Evolutionary conservation across 164 flowering plant species (phyloP).

Genomic region (Annona squamosa): DNA sequence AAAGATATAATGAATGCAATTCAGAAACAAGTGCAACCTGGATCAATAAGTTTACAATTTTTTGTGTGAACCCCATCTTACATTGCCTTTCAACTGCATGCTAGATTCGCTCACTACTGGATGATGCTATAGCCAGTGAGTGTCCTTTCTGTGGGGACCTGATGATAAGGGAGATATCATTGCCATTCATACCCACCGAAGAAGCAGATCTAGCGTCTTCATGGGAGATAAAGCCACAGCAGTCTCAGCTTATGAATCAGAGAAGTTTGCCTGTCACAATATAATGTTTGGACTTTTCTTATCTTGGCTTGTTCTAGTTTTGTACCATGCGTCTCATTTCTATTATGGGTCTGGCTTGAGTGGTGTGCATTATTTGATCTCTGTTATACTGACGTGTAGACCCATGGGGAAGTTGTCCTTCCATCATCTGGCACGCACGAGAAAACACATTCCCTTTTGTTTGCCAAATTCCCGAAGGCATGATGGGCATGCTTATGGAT

Average conservation of each 20-base stretch:
- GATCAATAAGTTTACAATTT: neutral
- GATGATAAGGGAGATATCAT: constrained; percentile 85
- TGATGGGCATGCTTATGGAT: too few species aligned
- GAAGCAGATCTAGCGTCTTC: constrained; percentile 55
- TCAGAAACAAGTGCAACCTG: neutral
- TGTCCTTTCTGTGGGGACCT: constrained; percentile 98
- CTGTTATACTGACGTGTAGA: neutral
- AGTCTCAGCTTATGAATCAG: constrained; percentile 42
- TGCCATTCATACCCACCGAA: constrained; percentile 66
- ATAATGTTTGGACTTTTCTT: constrained; percentile 19
- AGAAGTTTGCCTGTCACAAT: constrained; percentile 51
- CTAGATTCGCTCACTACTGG: constrained; percentile 80
- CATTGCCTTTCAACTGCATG: constrained; percentile 4
- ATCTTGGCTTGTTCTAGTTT: neutral
- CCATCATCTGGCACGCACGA: neutral
- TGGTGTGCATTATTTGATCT: neutral
- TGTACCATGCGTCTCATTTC: neutral
- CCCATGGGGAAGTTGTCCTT: neutral
- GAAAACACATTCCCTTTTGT: too few species aligned
- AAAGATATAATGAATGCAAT: too few species aligned
- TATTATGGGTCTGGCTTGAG: neutral
- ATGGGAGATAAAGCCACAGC: constrained; percentile 70
- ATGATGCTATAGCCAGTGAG: constrained; percentile 96
- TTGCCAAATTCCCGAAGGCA: too few species aligned
- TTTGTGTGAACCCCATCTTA: neutral